Evolutionary conservation across 768 basidiomycete genomes (phyloP), one percentile per base, ranked within the genome.

Genomic region (Podaxis sp.): DNA sequence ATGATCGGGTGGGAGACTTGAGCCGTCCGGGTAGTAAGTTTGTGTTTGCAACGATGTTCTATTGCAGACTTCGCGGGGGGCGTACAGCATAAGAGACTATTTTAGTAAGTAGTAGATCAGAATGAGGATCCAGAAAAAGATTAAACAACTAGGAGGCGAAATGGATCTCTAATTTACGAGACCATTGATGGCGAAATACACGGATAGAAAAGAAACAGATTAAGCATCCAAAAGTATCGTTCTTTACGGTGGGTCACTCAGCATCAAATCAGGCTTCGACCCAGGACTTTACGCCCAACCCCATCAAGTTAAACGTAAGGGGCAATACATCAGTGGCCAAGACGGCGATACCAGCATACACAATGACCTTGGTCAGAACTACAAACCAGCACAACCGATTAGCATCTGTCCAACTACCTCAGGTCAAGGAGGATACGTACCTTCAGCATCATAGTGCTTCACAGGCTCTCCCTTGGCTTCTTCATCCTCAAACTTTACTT

Each of bases 331-430:
- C 86, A 13, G 77, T 73, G 2, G 88, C 84, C 11, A 95, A 70
- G 12, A 90, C 73, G 0, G 84, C 93, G 63, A 98, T 96, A 0
- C 96, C 95, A 55, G 84, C 81, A 71, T 98, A 96, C 4, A 96
- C 94, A 49, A 93, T 85, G 12, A 95, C 87, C 77, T 95, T 96
- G 27, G 94, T 95, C 64, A 95, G 74, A 7, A 95, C 93, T 94
- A 51, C 12, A 55, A 27, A 43, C 47, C 36, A 64, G 12, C 36
- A 46, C 40, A 38, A 64, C 50, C 66, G 38, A 11, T 25, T 43
- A n/a, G 13, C 36, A 65, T 52, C 47, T 63, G 19, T 19, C 43
- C 17, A 46, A 46, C 43, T 19, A 46, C 43, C 43, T 33, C 33
- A 9, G 33, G 33, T 36, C 37, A 37, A 19, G 40, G 59, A 47